Base-by-base conservation (phyloP, 2,329 filamentous ascomycete species). In the Aspergillus spinulosporus region DNA sequence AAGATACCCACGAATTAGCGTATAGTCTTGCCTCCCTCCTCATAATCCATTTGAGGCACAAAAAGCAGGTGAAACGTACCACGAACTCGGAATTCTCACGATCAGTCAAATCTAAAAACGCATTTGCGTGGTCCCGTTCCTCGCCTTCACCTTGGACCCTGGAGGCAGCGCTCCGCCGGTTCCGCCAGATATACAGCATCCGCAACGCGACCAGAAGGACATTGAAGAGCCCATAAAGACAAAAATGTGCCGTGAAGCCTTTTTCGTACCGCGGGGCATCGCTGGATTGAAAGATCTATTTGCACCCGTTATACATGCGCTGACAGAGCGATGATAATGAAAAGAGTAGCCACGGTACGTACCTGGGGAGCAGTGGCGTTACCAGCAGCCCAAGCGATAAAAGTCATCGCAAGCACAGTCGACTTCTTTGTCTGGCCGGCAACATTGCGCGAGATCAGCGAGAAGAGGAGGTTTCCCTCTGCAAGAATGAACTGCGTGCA, bases 351-450 rank as follows among this genome's bases (percentile, higher is more conserved):
- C 21, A 21, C 21, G 21, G 8, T 26, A 28, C 15, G 21, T 28
- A 52, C 51, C 44, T 60, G 57, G 3, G 59, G 61, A 2, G 61
- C 60, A 8, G 57, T 61, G 1, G 60, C 52, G 29, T 61, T 63
- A 1, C 61, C 61, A 1, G 60, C 61, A 11, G 59, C 52, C 61
- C 57, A 63, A 1, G 50, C 56, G 47, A 88, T 77, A 66, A 88
- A 89, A 72, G 87, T 87, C 65, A 83, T 79, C 5, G 86, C 83
- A 9, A 88, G 80, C 8, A 81, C 83, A 8, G 86, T 77, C 0
- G 80, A 80, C 67, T 88, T 88, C 73, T 89, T 89, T 1, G 86
- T 88, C 66, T 87, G 85, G 0, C 87, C 86, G n/a, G 83, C 86
- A 2, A 88, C 73, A 64, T 89, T 89, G 12, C 86, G 80, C 0